A percentile compares a stretch with the other conserved stretches of the same genome.
Evolutionary conservation across 2,329 filamentous ascomycete species (phyloP).

Genomic region (Dactylellina cionopaga): DNA sequence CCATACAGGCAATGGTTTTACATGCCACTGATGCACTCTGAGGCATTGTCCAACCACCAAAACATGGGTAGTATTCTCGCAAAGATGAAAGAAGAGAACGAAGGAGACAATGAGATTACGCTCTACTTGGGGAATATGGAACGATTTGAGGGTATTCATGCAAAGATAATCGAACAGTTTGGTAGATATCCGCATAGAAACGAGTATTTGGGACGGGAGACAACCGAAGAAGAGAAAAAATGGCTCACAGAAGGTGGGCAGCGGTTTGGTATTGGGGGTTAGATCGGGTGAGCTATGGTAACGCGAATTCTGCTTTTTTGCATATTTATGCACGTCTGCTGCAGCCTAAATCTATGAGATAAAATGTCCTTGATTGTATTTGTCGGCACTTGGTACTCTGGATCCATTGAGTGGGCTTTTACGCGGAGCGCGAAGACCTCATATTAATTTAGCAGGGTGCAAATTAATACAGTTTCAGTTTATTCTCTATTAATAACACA

Average conservation of each 20-base stretch:
- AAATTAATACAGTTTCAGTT: too few relatives aligned
- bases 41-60: conserved; percentile 65
- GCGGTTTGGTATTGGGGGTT: conserved; percentile 30
- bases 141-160: conserved; percentile 64
- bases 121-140: conserved; percentile 58
- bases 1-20: conserved; percentile 68
- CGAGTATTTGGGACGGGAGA: conserved; percentile 64
- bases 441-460: too few relatives aligned
- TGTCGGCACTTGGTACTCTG: too few relatives aligned
- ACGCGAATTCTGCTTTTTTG: not conserved
- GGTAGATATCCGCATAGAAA: conserved; percentile 72
- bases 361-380: too few relatives aligned
- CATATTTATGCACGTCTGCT: too few relatives aligned
- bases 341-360: too few relatives aligned
- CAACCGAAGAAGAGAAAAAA: conserved; percentile 65
- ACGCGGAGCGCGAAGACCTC: too few relatives aligned
- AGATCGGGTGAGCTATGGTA: not conserved
- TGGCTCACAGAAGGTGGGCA: conserved; percentile 63
- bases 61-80: conserved; percentile 55
- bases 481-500: too few relatives aligned
- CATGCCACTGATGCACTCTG: conserved; percentile 71
- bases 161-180: conserved; percentile 66
- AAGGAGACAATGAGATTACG: conserved; percentile 59
- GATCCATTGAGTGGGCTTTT: too few relatives aligned
- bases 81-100: conserved; percentile 54